These are phyloP conservation scores for Hyparrhenia diplandra DNA, from an alignment of 176 grass and related monocot species.

Conservation along the genomic window DNA sequence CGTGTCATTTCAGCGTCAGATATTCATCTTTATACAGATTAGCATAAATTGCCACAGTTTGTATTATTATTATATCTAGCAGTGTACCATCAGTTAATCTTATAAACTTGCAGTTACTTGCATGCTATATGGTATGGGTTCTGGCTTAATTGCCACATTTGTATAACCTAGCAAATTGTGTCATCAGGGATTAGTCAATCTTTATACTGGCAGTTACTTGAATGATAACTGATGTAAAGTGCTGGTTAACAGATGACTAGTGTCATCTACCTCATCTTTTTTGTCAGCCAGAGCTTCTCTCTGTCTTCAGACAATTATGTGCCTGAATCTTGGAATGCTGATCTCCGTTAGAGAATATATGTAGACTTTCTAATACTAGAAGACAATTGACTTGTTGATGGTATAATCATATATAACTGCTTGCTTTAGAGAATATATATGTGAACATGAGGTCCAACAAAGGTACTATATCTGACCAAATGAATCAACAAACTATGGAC, in stretches of 20 bases:
- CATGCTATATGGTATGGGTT: background rate
- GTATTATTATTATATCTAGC: background rate
- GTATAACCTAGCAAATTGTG: background rate
- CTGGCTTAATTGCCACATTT: background rate
- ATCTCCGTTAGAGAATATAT: background rate
- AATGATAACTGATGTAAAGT: background rate
- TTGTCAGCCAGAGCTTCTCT: too few species aligned
- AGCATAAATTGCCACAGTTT: background rate
- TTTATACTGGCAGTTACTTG: background rate
- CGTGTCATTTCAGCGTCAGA: background rate
- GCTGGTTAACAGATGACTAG: background rate
- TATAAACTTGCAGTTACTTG: background rate
- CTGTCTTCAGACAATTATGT: too few species aligned
- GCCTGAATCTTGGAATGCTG: background rate
- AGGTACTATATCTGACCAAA: constrained; percentile 47
- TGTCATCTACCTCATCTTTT: background rate
- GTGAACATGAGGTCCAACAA: constrained; percentile 29
- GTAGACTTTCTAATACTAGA: background rate
- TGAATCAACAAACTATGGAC: constrained; percentile 37
- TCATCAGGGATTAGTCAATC: background rate
- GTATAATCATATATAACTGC: constrained; percentile 26
- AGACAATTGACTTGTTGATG: constrained; percentile 19
- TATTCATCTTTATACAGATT: background rate
- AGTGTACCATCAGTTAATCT: background rate
- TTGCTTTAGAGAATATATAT: constrained; percentile 32